These are phyloP conservation scores for Penicillium antarcticum DNA, from an alignment of 495 filamentous ascomycete genomes.

Conservation along the genomic window DNA sequence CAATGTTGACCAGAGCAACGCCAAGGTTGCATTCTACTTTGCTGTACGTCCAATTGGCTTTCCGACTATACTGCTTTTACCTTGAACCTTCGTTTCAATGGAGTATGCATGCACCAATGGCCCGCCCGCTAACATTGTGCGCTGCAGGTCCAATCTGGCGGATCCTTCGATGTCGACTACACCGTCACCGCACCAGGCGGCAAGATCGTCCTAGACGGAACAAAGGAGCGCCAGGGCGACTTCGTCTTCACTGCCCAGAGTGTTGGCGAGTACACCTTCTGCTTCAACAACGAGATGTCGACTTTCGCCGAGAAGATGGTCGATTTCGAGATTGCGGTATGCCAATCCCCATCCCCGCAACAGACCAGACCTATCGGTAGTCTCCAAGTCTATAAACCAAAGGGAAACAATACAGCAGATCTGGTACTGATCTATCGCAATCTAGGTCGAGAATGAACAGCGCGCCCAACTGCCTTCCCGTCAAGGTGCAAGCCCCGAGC, in stretches of 20 bases:
- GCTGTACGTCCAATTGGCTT: slow-evolving; percentile 61
- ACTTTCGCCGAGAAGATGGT: slow-evolving; percentile 98
- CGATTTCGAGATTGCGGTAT: slow-evolving; percentile 95
- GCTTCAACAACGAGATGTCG: slow-evolving; percentile 98
- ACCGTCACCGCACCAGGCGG: slow-evolving; percentile 77
- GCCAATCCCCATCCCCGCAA: slow-evolving; percentile 23
- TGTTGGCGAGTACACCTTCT: slow-evolving; percentile 92
- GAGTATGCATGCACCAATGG: not conserved
- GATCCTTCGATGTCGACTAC: slow-evolving; percentile 96
- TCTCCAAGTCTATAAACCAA: not conserved
- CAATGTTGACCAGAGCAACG: slow-evolving; percentile 60
- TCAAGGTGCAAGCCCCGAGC: slow-evolving; percentile 87
- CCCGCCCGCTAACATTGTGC: slow-evolving; percentile 1
- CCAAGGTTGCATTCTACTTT: slow-evolving; percentile 98
- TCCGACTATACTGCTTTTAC: not conserved
- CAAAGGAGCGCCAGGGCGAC: slow-evolving; percentile 94
- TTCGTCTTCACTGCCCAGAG: slow-evolving; percentile 97
- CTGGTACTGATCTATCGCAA: slow-evolving; percentile 4
- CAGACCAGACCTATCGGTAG: not conserved
- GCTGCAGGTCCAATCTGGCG: slow-evolving; percentile 85
- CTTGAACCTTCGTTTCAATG: too few species aligned
- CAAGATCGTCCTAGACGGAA: slow-evolving; percentile 79
- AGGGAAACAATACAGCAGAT: not conserved
- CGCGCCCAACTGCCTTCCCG: slow-evolving; percentile 80
- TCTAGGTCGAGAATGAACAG: slow-evolving; percentile 89